A percentile compares a stretch with the other conserved stretches of the same genome.
Evolutionary conservation across 2,329 filamentous ascomycete genomes (phyloP).

Genomic region (Aspergillus amoenus): DNA sequence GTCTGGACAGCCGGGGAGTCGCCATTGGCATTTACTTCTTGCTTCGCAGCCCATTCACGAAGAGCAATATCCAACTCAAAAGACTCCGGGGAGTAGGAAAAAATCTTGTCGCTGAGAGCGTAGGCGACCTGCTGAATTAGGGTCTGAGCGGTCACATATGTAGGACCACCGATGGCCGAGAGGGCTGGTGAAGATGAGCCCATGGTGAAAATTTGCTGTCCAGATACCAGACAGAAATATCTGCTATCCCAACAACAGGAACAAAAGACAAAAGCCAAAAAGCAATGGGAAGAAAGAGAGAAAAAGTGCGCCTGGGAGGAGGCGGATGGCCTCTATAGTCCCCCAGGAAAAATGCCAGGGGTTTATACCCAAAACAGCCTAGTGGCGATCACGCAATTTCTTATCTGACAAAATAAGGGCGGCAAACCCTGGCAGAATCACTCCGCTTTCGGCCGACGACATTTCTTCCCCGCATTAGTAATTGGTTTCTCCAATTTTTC

Average conservation of each 20-base stretch:
- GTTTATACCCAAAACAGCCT: constrained; percentile 28
- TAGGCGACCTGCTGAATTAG: constrained; percentile 96
- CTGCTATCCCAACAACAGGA: constrained; percentile 26
- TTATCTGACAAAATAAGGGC: constrained; percentile 23
- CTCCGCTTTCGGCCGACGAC: constrained; percentile 17
- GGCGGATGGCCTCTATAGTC: constrained; percentile 14
- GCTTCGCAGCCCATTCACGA: constrained; percentile 69
- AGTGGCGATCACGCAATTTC: constrained; percentile 38
- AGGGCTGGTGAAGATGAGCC: constrained; percentile 44
- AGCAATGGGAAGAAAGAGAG: constrained; percentile 16
- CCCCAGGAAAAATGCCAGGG: constrained; percentile 29
- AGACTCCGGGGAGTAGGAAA: constrained; percentile 90
- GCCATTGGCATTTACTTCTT: constrained; percentile 77
- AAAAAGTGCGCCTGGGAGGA: constrained; percentile 9
- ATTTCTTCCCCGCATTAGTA: constrained; percentile 18
- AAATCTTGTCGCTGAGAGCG: constrained; percentile 93
- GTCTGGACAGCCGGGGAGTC: constrained; percentile 74
- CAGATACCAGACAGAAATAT: constrained; percentile 22
- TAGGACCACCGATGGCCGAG: constrained; percentile 73
- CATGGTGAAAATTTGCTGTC: constrained; percentile 30
- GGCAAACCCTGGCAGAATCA: constrained; percentile 18
- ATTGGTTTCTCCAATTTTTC: constrained; percentile 4
- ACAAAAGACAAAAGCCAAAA: constrained; percentile 21
- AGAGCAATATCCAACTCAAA: constrained; percentile 87
- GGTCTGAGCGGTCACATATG: constrained; percentile 88